Conservation (phyloP, 441 rosid genomes). For the Metrosideros polymorpha region DNA sequence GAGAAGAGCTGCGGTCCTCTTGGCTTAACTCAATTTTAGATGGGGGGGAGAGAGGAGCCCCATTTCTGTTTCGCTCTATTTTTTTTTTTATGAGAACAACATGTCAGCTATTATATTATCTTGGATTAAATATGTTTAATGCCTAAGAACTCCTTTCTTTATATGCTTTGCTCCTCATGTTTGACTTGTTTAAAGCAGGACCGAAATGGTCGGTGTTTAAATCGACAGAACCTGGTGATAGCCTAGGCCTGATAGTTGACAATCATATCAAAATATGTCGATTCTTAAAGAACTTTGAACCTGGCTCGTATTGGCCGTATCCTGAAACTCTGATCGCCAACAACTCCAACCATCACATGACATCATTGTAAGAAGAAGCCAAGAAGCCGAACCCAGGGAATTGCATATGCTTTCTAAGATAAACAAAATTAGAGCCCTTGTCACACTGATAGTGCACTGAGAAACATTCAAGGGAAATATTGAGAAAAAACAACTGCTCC, state of each 20-base stretch:
- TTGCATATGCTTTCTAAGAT: conserved; percentile 80
- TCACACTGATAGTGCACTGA: not conserved
- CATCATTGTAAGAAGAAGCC: conserved; percentile 68
- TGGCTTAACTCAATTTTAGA: too few species aligned
- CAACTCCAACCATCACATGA: conserved; percentile 58
- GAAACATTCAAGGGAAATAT: not conserved
- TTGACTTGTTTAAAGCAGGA: conserved; percentile 59
- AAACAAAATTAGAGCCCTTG: not conserved
- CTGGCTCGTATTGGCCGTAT: too few species aligned
- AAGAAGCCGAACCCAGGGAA: conserved; percentile 88
- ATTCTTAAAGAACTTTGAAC: too few species aligned
- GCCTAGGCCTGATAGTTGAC: conserved; percentile 56
- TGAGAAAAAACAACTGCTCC: not conserved
- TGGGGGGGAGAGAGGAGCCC: too few species aligned
- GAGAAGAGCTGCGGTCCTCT: too few species aligned
- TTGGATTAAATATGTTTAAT: too few species aligned
- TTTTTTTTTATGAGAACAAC: too few species aligned
- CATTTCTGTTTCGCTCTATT: too few species aligned
- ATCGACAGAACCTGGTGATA: conserved; percentile 64
- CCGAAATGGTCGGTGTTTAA: conserved; percentile 58
- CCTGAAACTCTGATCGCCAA: conserved; percentile 63
- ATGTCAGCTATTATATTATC: too few species aligned
- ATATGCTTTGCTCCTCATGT: conserved; percentile 64
- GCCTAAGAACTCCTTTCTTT: too few species aligned
- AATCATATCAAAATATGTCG: not conserved